Evolutionary conservation across 371 early-diverging fungal species (phyloP).

Genomic region (Sporodiniella umbellata): DNA sequence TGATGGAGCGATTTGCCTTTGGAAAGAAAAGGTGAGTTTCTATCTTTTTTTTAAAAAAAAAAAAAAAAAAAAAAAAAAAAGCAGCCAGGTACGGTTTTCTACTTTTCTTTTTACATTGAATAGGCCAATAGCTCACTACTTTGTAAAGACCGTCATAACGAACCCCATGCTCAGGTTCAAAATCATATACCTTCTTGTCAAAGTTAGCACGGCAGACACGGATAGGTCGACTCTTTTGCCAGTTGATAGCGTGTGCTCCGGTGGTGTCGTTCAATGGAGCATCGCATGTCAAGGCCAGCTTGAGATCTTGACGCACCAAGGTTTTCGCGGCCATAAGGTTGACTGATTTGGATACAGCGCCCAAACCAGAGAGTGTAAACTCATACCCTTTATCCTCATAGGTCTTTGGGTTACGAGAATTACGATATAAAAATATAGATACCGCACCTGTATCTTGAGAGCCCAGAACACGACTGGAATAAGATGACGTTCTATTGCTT

Average conservation of each 20-base stretch:
- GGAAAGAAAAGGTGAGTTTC: no score
- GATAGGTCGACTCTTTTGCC: constrained; percentile 54
- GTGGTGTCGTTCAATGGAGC: constrained; percentile 31
- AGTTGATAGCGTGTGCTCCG: constrained; percentile 50
- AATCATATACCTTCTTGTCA: constrained; percentile 37
- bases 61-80: no score
- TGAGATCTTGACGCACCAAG: constrained; percentile 44
- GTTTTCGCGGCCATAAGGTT: constrained; percentile 18
- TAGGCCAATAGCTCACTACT: constrained; percentile 60
- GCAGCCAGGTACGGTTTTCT: no score
- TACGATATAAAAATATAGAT: constrained; percentile 53
- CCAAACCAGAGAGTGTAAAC: constrained; percentile 58
- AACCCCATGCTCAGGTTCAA: constrained; percentile 42
- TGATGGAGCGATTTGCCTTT: no score
- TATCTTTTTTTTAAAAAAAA: no score
- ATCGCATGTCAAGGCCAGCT: constrained; percentile 56
- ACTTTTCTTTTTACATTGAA: constrained; percentile 33
- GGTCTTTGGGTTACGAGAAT: constrained; percentile 34
- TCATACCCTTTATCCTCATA: constrained; percentile 56
- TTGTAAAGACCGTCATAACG: constrained; percentile 72
- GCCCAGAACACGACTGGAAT: constrained; percentile 49
- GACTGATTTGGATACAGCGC: constrained; percentile 37
- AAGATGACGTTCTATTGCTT: constrained; percentile 35
- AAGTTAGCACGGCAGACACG: constrained; percentile 52
- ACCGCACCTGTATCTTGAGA: constrained; percentile 38